phyloP scores from a whole-genome alignment of 2,329 filamentous ascomycete genomes.

The Colletotrichum tropicale region DNA sequence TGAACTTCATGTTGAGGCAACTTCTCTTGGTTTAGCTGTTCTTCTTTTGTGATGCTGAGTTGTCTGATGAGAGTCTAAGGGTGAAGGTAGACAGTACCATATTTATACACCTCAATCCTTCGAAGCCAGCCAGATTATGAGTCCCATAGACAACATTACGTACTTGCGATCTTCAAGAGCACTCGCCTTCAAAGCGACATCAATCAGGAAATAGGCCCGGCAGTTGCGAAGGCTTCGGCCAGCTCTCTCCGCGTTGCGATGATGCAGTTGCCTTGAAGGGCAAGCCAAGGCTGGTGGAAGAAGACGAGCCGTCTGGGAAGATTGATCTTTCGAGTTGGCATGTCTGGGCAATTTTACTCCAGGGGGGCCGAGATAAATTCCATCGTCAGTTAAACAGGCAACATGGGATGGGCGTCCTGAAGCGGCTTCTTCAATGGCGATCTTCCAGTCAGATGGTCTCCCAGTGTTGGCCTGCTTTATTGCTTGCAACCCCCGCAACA shows the following conservation, averaged over 20 bases:
- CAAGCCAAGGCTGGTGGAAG: not conserved
- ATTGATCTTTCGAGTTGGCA: not conserved
- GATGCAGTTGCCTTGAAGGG: not conserved
- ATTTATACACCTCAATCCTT: not conserved
- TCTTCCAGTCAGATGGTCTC: not conserved
- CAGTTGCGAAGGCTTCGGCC: constrained; percentile 28
- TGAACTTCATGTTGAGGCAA: constrained; percentile 38
- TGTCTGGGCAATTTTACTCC: not conserved
- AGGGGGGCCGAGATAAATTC: not conserved
- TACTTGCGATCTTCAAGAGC: not conserved
- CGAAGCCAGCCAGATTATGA: not conserved
- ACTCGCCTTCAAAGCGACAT: not conserved
- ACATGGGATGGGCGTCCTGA: not conserved
- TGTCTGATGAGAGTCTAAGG: not conserved
- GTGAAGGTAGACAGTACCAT: not conserved
- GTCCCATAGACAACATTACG: not conserved
- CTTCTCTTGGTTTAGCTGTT: not conserved
- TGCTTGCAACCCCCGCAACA: not conserved
- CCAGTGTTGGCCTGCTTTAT: not conserved
- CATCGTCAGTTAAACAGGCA: not conserved
- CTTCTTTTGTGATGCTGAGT: not conserved
- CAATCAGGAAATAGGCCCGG: constrained; percentile 41
- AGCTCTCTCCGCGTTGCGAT: constrained; percentile 28
- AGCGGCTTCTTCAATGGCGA: not conserved
- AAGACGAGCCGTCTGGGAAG: not conserved